Evolutionary conservation across 1,284 basidiomycete species (phyloP), one percentile per base, ranked within the genome.

Genomic region (Malassezia psittaci): DNA sequence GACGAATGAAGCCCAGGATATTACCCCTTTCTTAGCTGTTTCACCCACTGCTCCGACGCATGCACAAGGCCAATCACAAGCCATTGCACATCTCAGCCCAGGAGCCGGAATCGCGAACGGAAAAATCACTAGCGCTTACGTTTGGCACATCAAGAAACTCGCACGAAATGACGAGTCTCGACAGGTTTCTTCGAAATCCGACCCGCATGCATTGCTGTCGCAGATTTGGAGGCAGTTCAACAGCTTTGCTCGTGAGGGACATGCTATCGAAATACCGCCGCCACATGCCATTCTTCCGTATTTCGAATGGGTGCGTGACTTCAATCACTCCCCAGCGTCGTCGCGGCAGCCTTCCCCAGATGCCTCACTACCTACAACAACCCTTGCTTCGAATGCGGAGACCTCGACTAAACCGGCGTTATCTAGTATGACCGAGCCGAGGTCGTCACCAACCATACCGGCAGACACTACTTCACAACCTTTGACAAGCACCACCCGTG

Each of bases 271-370:
- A 0, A 66, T 66, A 42, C 69, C 69, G 2, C 62, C 43, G 2
- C 35, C 52, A 19, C 46, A 62, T 35, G 62, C 19, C 13, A 57
- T 74, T 5, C 52, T 61, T 0, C 53, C 71, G 7, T 63, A 66
- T 11, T 65, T 74, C 54, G 71, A 74, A 44, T 74, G 71, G 71
- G 62, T 67, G 21, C 57, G 68, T 6, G 60, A 67, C 37, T 58
- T 21, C 41, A 59, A 21, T 48, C 52, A 24, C 40, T 33, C 18
- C 46, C 34, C 19, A 8, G 39, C 41, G 41, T 29, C 41, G 10
- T 3, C 12, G 16, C 12, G 41, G 19, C 11, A 13, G 19, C 19
- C 41, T n/a, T 39, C 38, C 8, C 38, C 15, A 19, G n/a, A n/a
- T n/a, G 38, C 38, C 38, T n/a, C 15, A 19, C 38, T 19, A 39